Conservation (phyloP, 257 asterid species). For the Ophiorrhiza pumila region DNA sequence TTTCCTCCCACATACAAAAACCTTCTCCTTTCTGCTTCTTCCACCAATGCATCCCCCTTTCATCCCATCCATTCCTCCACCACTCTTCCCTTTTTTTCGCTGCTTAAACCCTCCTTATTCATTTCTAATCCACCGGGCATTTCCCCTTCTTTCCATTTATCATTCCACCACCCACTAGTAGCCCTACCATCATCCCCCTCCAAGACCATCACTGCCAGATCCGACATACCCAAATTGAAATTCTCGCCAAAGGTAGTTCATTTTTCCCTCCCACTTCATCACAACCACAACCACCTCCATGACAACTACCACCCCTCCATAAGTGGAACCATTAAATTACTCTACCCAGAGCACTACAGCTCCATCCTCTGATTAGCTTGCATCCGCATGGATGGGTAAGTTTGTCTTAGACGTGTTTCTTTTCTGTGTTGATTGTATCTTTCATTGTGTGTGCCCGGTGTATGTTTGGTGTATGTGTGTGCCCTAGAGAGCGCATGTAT, state of each 20-base stretch:
- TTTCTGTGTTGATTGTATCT: not conserved
- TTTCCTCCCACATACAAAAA: not conserved
- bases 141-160: not conserved
- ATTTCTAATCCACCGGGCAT: not conserved
- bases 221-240: not conserved
- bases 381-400: not conserved
- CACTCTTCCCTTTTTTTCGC: not conserved
- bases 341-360: not conserved
- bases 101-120: not conserved
- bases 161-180: not conserved
- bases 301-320: not conserved
- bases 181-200: not conserved
- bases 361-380: not conserved
- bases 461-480: not conserved
- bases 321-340: not conserved
- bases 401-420: not conserved
- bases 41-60: slow-evolving; percentile 7
- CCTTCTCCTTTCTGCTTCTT: not conserved
- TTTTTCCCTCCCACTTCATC: not conserved
- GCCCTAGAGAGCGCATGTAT: not conserved
- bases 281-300: not conserved
- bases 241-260: not conserved
- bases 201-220: too few species aligned
- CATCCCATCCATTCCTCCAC: not conserved
- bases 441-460: not conserved